These are phyloP conservation scores for Telfairia occidentalis DNA, from an alignment of 331 rosid species.

Conservation along the genomic window DNA sequence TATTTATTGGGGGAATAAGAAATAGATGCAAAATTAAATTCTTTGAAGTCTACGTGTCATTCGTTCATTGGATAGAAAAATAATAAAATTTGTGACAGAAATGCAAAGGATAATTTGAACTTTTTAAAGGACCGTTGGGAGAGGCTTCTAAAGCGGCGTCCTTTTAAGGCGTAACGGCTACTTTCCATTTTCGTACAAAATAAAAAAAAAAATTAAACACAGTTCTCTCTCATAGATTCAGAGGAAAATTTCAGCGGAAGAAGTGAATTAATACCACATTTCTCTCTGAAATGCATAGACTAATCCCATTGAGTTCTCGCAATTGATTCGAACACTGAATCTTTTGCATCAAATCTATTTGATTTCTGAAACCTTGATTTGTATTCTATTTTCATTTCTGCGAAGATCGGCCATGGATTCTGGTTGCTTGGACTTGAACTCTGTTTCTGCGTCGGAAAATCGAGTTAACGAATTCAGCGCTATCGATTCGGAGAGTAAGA, in stretches of 20 bases:
- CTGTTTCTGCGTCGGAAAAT: slow-evolving; percentile 18
- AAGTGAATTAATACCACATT: background rate
- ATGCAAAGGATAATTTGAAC: background rate
- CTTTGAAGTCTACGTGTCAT: background rate
- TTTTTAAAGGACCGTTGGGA: slow-evolving; percentile 16
- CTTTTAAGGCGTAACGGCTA: slow-evolving; percentile 16
- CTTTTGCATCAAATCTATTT: background rate
- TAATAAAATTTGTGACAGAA: background rate
- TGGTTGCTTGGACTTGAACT: slow-evolving; percentile 39
- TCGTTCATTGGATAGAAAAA: background rate
- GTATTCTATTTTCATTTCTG: background rate
- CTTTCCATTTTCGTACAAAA: background rate
- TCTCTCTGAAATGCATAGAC: slow-evolving; percentile 2
- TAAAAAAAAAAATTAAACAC: background rate
- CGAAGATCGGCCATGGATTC: slow-evolving; percentile 23
- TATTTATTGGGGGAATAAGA: background rate
- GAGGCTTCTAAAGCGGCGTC: background rate
- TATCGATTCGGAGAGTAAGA: slow-evolving; percentile 14
- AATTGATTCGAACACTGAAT: background rate
- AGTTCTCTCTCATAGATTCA: background rate
- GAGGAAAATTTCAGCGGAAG: background rate
- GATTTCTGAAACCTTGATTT: slow-evolving; percentile 4
- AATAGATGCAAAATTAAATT: background rate
- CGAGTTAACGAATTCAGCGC: background rate
- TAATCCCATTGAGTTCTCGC: background rate